A percentile compares a stretch with the other conserved stretches of the same genome.
phyloP scores from a whole-genome alignment of 2,329 filamentous ascomycete species.

The Leptodontidium sp. region DNA sequence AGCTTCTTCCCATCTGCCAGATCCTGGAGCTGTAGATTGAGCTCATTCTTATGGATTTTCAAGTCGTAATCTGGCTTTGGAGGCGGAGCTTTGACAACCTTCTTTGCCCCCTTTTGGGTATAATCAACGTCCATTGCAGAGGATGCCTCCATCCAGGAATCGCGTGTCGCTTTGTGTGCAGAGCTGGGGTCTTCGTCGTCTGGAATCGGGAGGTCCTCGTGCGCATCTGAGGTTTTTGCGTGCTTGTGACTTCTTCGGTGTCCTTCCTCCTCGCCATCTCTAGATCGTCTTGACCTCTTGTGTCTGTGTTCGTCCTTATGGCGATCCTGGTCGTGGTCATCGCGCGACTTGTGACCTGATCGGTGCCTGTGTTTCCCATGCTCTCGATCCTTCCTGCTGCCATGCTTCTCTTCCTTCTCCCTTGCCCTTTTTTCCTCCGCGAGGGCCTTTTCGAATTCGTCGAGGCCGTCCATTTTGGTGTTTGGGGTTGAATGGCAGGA shows the following conservation, averaged over 20 bases:
- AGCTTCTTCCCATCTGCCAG: slow-evolving; percentile 64
- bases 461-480: slow-evolving; percentile 59
- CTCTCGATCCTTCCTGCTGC: slow-evolving; percentile 53
- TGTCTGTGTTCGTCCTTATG: slow-evolving; percentile 60
- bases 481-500: slow-evolving; percentile 16
- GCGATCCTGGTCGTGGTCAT: slow-evolving; percentile 36
- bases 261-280: slow-evolving; percentile 49
- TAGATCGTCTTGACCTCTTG: slow-evolving; percentile 63
- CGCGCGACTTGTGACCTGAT: slow-evolving; percentile 44
- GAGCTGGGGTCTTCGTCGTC: slow-evolving; percentile 56
- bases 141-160: slow-evolving; percentile 95
- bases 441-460: slow-evolving; percentile 81
- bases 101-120: slow-evolving; percentile 66
- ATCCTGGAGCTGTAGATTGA: slow-evolving; percentile 74
- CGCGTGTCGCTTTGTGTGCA: slow-evolving; percentile 61
- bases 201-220: slow-evolving; percentile 59
- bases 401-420: slow-evolving; percentile 56
- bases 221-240: slow-evolving; percentile 55
- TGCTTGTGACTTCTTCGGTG: slow-evolving; percentile 46
- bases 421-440: slow-evolving; percentile 68
- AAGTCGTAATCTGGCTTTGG: slow-evolving; percentile 46
- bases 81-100: slow-evolving; percentile 55
- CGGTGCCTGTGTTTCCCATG: slow-evolving; percentile 47
- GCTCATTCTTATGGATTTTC: slow-evolving; percentile 76
- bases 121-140: slow-evolving; percentile 87